phyloP scores from a whole-genome alignment of 306 rosid genomes.

The Calophaca sinica region DNA sequence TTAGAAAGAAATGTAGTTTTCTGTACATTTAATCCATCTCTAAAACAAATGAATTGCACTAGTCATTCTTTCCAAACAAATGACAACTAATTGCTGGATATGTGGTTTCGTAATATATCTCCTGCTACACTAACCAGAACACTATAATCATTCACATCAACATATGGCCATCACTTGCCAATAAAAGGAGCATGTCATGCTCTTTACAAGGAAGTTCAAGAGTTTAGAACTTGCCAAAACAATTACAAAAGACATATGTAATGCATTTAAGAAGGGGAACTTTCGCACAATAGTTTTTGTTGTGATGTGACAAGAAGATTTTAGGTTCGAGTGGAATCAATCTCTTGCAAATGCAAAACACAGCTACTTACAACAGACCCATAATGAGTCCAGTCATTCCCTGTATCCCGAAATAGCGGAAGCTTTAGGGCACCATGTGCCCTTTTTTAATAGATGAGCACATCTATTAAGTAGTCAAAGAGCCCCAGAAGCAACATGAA shows the following conservation, averaged over 20 bases:
- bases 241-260: neutral
- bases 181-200: neutral
- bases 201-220: conserved; percentile 3
- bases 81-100: neutral
- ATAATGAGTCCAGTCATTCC: neutral
- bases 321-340: neutral
- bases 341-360: conserved; percentile 10
- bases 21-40: conserved; percentile 9
- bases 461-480: neutral
- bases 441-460: conserved; percentile 4
- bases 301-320: neutral
- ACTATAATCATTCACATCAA: neutral
- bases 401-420: neutral
- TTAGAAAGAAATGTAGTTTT: conserved; percentile 11
- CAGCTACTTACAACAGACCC: neutral
- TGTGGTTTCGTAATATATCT: conserved; percentile 25
- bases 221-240: conserved; percentile 5
- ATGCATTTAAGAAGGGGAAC: neutral
- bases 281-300: neutral
- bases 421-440: neutral
- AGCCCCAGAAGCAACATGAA: conserved; percentile 31
- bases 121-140: neutral
- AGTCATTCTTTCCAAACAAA: conserved; percentile 22
- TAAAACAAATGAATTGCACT: neutral
- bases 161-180: conserved; percentile 6